Evolutionary conservation across 2,329 filamentous ascomycete genomes (phyloP), one percentile per base, ranked within the genome.

Genomic region (Fusarium sp.): DNA sequence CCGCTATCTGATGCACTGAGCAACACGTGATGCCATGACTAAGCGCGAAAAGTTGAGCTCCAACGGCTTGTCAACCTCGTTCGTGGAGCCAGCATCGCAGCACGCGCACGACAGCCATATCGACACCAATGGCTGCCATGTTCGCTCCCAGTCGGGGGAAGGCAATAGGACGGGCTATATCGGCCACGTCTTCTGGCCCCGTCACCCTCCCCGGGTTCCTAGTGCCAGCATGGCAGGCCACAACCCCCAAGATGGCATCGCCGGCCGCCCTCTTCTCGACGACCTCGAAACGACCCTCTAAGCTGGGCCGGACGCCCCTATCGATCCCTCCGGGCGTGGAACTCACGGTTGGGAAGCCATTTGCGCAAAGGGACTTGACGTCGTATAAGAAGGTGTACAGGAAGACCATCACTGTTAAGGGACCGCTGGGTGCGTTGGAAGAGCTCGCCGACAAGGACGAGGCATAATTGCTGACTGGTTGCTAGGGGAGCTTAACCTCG

Each of bases 281-380:
- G 38, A 90, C 91, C 39, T 74, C 86, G 49, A 77, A 79, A 73
- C 82, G 83, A 68, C 79, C 82, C 55, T 97, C 94, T 40, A 95
- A 97, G 82, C 90, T 99, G 62, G 95, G 95, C 70, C 85, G 88
- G 69, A 91, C 91, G 58, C 86, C 91, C 24, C 85, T 97, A 49
- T 88, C 91, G 51, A 83, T 97, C 29, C 94, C 94, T 1, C 89
- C 91, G 0, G 91, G 92, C 63, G 95, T 99, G 54, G 90, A 90
- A 47, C 82, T 99, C 38, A 80, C 86, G 10, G 79, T 93, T 55
- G 84, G 90, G 59, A 85, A 92, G 58, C 85, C 88, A 5, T 78
- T 76, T 49, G 71, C 81, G 28, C 79, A 80, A 72, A 81, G 77
- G 65, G 82, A 85, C 61, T 78, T 80, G 50, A 88, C 85, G 36